These are phyloP conservation scores for Sarocladium kiliense DNA, from an alignment of 2,329 filamentous ascomycete species.

Conservation along the genomic window DNA sequence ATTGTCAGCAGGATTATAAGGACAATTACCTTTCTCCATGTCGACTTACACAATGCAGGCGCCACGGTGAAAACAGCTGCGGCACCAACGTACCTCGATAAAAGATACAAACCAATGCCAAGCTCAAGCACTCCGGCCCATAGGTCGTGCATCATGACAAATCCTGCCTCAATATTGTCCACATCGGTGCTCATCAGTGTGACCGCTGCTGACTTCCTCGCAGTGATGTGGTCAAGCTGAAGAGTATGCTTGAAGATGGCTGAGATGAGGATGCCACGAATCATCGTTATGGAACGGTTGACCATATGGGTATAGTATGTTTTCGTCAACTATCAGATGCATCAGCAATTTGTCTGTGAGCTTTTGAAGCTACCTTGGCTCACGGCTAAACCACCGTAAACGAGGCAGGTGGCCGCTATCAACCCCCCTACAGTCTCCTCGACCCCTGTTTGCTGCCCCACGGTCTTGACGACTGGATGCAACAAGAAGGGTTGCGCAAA, in stretches of 20 bases:
- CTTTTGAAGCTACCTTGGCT: neutral
- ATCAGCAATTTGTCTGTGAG: neutral
- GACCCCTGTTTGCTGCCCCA: slow-evolving; percentile 19
- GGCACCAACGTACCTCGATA: slow-evolving; percentile 27
- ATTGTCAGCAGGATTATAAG: neutral
- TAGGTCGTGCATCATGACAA: slow-evolving; percentile 25
- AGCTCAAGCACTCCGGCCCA: slow-evolving; percentile 34
- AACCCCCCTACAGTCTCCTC: slow-evolving; percentile 29
- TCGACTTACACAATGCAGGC: slow-evolving; percentile 21
- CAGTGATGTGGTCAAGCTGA: slow-evolving; percentile 20
- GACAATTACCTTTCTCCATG: too few relatives aligned
- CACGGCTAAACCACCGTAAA: slow-evolving; percentile 36
- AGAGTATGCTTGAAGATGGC: slow-evolving; percentile 47
- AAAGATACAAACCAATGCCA: slow-evolving; percentile 27
- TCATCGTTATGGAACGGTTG: slow-evolving; percentile 29
- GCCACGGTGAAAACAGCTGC: slow-evolving; percentile 23
- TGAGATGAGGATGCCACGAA: slow-evolving; percentile 30
- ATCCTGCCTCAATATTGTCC: slow-evolving; percentile 24
- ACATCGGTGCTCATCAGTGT: slow-evolving; percentile 44
- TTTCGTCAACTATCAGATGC: slow-evolving; percentile 16
- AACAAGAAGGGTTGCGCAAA: slow-evolving; percentile 43
- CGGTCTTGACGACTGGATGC: slow-evolving; percentile 25
- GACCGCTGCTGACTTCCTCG: slow-evolving; percentile 31
- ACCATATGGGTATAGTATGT: slow-evolving; percentile 28
- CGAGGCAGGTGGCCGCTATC: slow-evolving; percentile 32